Percentiles rank a stretch among this genome's conserved stretches.
Evolutionary conservation across 129 eudicot genomes (phyloP).

Genomic region (Helianthus tuberosus): DNA sequence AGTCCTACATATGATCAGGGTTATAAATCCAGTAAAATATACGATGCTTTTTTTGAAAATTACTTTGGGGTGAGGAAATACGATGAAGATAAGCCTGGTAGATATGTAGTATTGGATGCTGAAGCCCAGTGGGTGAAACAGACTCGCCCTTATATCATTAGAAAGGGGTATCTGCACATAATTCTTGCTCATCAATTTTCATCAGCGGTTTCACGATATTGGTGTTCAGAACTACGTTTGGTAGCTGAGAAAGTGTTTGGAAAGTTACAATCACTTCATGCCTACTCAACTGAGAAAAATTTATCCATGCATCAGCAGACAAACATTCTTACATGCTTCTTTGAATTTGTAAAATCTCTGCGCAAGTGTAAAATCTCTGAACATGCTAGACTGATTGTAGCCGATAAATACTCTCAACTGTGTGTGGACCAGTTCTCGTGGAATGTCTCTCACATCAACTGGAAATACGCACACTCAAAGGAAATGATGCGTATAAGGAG

Average conservation of each 20-base stretch:
- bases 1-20: not conserved
- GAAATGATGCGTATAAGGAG: constrained; percentile 45
- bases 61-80: constrained; percentile 63
- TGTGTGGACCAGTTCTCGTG: constrained; percentile 23
- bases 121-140: constrained; percentile 60
- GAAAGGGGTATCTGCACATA: constrained; percentile 24
- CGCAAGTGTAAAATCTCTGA: constrained; percentile 16
- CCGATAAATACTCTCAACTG: not conserved
- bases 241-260: constrained; percentile 50
- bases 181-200: constrained; percentile 29
- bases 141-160: constrained; percentile 15
- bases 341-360: constrained; percentile 39
- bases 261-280: constrained; percentile 39
- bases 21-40: not conserved
- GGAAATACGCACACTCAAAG: constrained; percentile 31
- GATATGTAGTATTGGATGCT: constrained; percentile 39
- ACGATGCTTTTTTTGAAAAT: constrained; percentile 35
- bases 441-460: constrained; percentile 49
- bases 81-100: not conserved
- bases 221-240: constrained; percentile 43
- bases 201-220: constrained; percentile 34
- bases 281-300: not conserved
- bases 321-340: constrained; percentile 31
- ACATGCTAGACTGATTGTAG: not conserved
- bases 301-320: constrained; percentile 37